Base-by-base conservation (phyloP, 2,329 filamentous ascomycete species). In the Fusarium sp. region DNA sequence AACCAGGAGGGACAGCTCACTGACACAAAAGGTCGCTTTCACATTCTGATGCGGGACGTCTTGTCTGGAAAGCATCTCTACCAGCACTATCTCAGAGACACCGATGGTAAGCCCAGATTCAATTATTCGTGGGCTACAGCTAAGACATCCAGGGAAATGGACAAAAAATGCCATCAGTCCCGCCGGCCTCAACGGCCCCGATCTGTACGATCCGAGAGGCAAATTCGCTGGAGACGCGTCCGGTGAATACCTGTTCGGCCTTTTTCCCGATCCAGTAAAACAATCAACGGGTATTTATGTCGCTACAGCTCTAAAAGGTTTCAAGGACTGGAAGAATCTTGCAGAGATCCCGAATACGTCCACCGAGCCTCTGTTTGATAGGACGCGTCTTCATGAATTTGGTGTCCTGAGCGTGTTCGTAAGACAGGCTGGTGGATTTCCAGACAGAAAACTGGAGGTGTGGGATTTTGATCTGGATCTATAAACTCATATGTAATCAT, bases 391-490 rank as follows among this genome's bases (percentile, higher is more conserved):
- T 2, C 67, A 57, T 12, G 54, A 70, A 2, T 47, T 36, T 6
- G 67, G 52, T 0, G 8, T 70, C 0, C 16, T 70, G 50, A 70
- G 67, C 3, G 54, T 70, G 0, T 70, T 67, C 31, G 38, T 70
- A 0, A 57, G 67, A 7, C 67, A 70, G 10, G 67, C 34, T 15
- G 67, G 67, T 0, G 36, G 49, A 0, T 70, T 51, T 13, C 67
- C 67, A 0, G 31, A 67, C 5, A 49, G 67, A 3, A 70, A 70
- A n/a, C 4, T 70, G 0, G 62, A 70, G 33, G 62, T 70, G 1
- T 70, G 67, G 67, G 67, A 70, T 9, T 70, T 70, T 23, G 67
- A 70, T 18, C 51, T 70, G 9, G 67, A 55, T 5, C 6, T 67
- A 0, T 63, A 46, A 23, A 23, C 5, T 6, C 23, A 23, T 23